phyloP scores from a whole-genome alignment of 768 basidiomycete species.

The Tulasnella sp. region DNA sequence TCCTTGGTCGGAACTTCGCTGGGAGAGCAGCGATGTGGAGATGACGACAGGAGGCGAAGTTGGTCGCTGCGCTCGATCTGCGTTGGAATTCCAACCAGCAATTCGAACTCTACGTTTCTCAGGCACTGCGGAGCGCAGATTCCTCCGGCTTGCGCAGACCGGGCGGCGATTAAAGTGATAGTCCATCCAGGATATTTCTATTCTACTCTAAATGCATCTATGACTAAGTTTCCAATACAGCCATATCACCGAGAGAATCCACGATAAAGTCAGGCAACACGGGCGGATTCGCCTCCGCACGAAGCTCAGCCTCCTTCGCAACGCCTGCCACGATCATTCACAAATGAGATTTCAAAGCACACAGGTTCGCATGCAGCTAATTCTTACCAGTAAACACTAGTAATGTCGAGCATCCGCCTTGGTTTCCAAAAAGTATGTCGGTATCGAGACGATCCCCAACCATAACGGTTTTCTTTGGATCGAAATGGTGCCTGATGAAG shows the following conservation, averaged over 20 bases:
- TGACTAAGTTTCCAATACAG: conserved; percentile 32
- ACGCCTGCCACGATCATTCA: conserved; percentile 53
- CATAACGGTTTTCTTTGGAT: conserved; percentile 89
- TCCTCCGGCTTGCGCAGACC: not conserved
- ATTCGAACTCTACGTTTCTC: conserved; percentile 1
- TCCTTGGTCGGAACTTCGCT: conserved; percentile 4
- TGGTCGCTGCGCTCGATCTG: conserved; percentile 16
- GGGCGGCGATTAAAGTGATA: too few species aligned
- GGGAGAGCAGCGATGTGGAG: conserved; percentile 12
- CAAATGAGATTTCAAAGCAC: not conserved
- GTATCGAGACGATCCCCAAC: conserved; percentile 93
- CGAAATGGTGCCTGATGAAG: conserved; percentile 66
- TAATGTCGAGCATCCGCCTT: conserved; percentile 78
- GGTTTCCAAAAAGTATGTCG: conserved; percentile 89
- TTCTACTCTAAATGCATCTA: not conserved
- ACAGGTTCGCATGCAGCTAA: conserved; percentile 18
- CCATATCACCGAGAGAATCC: conserved; percentile 74
- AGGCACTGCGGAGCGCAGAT: not conserved
- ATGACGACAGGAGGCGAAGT: conserved; percentile 11
- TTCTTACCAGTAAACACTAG: conserved; percentile 84
- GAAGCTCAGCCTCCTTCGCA: conserved; percentile 68
- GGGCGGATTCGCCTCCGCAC: conserved; percentile 62
- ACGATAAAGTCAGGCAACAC: conserved; percentile 75
- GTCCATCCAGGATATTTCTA: not conserved
- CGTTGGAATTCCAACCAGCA: conserved; percentile 8